Conservation (phyloP, 352 stramenopile species). For the Pythium vanterpoolii region DNA sequence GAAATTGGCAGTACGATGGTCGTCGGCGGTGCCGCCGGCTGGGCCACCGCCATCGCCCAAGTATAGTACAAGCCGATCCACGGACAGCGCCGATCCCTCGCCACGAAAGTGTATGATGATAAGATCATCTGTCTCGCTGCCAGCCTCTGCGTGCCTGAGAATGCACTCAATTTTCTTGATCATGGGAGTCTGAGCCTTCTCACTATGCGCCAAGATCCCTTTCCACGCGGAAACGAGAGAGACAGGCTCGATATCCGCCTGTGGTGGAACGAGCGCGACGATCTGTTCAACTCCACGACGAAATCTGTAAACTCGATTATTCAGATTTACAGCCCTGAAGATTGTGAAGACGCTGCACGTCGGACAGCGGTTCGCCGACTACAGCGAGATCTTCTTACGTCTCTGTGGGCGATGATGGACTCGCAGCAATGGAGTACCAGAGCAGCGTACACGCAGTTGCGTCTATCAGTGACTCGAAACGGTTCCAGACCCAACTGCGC, state of each 20-base stretch:
- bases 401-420: conserved; percentile 14
- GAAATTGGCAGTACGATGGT: too few species aligned
- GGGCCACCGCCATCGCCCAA: too few species aligned
- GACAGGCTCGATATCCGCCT: not conserved
- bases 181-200: not conserved
- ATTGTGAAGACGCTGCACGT: not conserved
- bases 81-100: not conserved
- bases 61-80: not conserved
- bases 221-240: not conserved
- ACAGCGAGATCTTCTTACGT: not conserved
- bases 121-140: not conserved
- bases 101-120: not conserved
- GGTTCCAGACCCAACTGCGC: not conserved
- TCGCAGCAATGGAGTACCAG: not conserved
- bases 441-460: not conserved
- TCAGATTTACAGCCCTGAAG: not conserved
- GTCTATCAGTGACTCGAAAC: not conserved
- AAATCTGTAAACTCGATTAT: not conserved
- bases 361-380: not conserved
- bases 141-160: conserved; percentile 3
- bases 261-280: conserved; percentile 8
- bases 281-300: conserved; percentile 6
- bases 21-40: not conserved
- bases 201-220: not conserved
- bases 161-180: conserved; percentile 11